These are phyloP conservation scores for Hyphopichia burtonii DNA, from an alignment of 1,139 yeast species.

Conservation along the genomic window DNA sequence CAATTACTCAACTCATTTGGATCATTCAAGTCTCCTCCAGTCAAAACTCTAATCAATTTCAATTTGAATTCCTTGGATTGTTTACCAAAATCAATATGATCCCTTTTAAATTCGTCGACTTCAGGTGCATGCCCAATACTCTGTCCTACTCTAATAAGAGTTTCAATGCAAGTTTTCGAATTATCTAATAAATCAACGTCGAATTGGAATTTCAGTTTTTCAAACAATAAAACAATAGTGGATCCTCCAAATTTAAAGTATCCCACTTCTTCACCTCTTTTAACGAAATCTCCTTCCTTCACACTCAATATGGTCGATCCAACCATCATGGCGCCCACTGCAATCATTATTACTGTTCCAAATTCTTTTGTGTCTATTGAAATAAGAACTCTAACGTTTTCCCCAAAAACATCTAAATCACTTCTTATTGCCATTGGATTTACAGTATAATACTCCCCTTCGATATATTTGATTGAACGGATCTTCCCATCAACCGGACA, in stretches of 20 bases:
- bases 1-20: conserved; percentile 34
- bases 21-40: conserved; percentile 50
- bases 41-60: conserved; percentile 58
- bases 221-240: conserved; percentile 63
- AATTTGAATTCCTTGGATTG: conserved; percentile 50
- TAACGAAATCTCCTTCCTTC: conserved; percentile 55
- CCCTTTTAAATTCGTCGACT: conserved; percentile 49
- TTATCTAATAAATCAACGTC: conserved; percentile 75
- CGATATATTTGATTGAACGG: conserved; percentile 64
- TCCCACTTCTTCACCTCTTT: conserved; percentile 83
- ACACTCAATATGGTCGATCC: conserved; percentile 81
- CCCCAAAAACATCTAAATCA: conserved; percentile 87
- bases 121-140: conserved; percentile 76
- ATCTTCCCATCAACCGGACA: conserved; percentile 77
- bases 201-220: conserved; percentile 41
- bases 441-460: conserved; percentile 93
- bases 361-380: conserved; percentile 73
- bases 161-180: conserved; percentile 70
- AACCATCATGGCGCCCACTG: conserved; percentile 99
- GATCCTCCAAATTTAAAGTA: conserved; percentile 97
- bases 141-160: conserved; percentile 86
- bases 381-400: conserved; percentile 74
- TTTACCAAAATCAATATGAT: conserved; percentile 43
- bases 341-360: conserved; percentile 74
- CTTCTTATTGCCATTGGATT: conserved; percentile 97